Conservation (phyloP, 2,329 filamentous ascomycete species). For the Ophiosphaerella narmari region DNA sequence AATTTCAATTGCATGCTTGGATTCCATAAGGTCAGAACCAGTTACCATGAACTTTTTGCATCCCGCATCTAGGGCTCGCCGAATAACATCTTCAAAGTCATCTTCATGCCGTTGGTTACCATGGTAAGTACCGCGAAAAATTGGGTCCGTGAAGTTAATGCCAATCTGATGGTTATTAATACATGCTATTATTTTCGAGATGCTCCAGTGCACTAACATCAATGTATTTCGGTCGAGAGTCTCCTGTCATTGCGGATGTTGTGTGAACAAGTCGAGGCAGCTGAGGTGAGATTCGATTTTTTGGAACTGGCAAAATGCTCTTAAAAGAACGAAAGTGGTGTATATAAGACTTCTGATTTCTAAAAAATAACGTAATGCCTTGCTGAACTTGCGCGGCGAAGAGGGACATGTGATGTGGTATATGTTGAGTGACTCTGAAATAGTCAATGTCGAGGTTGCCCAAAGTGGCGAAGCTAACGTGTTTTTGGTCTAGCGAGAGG, state of each 20-base stretch:
- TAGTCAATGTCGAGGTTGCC: background rate
- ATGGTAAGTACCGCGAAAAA: slow-evolving; percentile 84
- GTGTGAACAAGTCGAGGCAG: background rate
- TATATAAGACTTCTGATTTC: background rate
- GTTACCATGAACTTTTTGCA: slow-evolving; percentile 92
- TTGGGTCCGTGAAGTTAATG: slow-evolving; percentile 93
- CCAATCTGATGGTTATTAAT: slow-evolving; percentile 65
- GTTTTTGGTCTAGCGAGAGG: slow-evolving; percentile 2
- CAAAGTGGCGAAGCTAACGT: background rate
- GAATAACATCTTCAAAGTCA: slow-evolving; percentile 77
- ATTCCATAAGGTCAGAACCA: slow-evolving; percentile 82
- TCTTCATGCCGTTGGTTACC: slow-evolving; percentile 75
- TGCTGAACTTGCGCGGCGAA: background rate
- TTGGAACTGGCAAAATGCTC: background rate
- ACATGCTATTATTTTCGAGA: slow-evolving; percentile 4
- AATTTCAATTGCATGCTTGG: slow-evolving; percentile 73
- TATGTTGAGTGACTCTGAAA: background rate
- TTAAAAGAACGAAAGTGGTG: background rate
- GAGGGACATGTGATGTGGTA: slow-evolving; percentile 13
- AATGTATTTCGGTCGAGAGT: slow-evolving; percentile 41
- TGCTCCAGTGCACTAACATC: slow-evolving; percentile 48
- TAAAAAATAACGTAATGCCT: no score
- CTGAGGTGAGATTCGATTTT: background rate
- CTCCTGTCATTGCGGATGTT: slow-evolving; percentile 12
- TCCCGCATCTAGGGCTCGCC: slow-evolving; percentile 75